phyloP scores from a whole-genome alignment of 805 yeast genomes.

The Yueomyces sp. region DNA sequence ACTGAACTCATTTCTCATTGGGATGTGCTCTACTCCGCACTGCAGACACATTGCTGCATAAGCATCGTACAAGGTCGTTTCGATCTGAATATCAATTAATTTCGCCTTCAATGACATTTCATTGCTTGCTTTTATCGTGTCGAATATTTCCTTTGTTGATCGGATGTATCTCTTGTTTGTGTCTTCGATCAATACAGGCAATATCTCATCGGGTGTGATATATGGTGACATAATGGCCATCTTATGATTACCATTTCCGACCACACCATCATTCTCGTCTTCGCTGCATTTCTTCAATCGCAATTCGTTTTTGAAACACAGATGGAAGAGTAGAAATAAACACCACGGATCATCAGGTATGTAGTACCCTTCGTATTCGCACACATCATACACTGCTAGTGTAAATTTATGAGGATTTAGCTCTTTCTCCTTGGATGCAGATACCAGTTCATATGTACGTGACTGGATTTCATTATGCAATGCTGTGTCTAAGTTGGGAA shows the following conservation, averaged over 20 bases:
- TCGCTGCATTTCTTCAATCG: conserved; percentile 4
- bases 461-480: conserved; percentile 12
- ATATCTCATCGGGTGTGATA: conserved; percentile 34
- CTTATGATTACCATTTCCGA: conserved; percentile 14
- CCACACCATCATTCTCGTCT: background rate
- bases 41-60: conserved; percentile 18
- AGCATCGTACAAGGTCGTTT: conserved; percentile 36
- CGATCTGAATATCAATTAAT: conserved; percentile 30
- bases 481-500: conserved; percentile 17
- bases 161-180: conserved; percentile 24
- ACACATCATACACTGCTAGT: conserved; percentile 41
- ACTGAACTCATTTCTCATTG: too few species aligned
- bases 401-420: conserved; percentile 25
- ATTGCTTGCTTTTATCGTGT: conserved; percentile 24
- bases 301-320: conserved; percentile 30
- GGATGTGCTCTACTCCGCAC: too few species aligned
- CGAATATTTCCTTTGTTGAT: conserved; percentile 25
- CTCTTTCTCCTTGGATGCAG: conserved; percentile 3
- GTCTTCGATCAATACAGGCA: conserved; percentile 47
- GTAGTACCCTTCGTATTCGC: conserved; percentile 14
- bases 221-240: conserved; percentile 34
- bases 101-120: conserved; percentile 20
- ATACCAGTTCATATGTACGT: conserved; percentile 10
- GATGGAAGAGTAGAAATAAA: conserved; percentile 30
- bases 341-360: conserved; percentile 51